Evolutionary conservation across 495 filamentous ascomycete species (phyloP).

Genomic region (Xylaria venustula): DNA sequence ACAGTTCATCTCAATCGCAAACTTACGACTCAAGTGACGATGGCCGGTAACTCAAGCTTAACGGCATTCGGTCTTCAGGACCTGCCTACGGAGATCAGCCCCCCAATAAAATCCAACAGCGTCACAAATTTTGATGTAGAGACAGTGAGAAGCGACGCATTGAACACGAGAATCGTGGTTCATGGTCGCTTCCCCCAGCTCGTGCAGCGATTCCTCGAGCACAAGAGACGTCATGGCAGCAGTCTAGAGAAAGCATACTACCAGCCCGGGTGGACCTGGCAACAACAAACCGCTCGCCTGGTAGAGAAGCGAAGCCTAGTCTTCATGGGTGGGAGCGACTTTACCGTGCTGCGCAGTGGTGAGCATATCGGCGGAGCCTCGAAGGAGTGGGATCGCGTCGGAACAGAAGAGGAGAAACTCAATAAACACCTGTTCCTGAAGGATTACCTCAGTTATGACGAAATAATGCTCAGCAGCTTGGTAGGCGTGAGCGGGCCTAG

Average conservation of each 20-base stretch:
- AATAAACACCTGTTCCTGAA: conserved; percentile 2
- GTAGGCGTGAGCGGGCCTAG: conserved; percentile 28
- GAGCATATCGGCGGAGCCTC: neutral
- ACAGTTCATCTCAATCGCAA: too few relatives aligned
- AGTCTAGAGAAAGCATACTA: conserved; percentile 18
- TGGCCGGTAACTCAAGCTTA: neutral
- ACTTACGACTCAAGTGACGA: neutral
- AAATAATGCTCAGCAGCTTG: conserved; percentile 31
- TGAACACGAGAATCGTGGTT: conserved; percentile 21
- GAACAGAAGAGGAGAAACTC: conserved; percentile 12
- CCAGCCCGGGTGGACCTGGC: conserved; percentile 15
- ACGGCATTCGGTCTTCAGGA: conserved; percentile 17
- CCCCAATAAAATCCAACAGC: conserved; percentile 21
- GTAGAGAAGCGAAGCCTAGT: conserved; percentile 23
- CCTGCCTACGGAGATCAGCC: neutral
- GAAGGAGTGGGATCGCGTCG: conserved; percentile 24
- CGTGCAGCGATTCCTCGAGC: conserved; percentile 18
- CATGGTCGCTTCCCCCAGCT: conserved; percentile 21
- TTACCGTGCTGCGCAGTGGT: conserved; percentile 19
- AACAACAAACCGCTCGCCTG: conserved; percentile 19
- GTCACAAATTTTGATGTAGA: conserved; percentile 17
- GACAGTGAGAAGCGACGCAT: conserved; percentile 16
- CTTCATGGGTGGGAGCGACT: conserved; percentile 16
- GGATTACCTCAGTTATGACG: conserved; percentile 30
- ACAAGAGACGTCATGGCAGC: conserved; percentile 20